phyloP scores from a whole-genome alignment of 73 alveolate species.

The Paramecium caudatum region DNA sequence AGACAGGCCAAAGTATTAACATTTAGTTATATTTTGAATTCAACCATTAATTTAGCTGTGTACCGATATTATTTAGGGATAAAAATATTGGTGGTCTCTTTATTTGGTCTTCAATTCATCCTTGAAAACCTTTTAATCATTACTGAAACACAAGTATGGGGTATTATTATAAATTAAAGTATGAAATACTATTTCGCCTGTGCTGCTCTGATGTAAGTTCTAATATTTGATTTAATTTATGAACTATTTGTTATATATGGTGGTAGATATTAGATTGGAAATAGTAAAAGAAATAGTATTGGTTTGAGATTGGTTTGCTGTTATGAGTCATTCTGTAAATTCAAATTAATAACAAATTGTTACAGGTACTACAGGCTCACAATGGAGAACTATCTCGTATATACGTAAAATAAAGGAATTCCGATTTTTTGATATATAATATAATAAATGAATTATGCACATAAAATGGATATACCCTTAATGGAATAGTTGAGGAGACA shows the following conservation, averaged over 20 bases:
- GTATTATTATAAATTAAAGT: background rate
- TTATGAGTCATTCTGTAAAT: background rate
- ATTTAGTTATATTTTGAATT: background rate
- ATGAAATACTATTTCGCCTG: background rate
- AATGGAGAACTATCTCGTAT: background rate
- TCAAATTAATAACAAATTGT: background rate
- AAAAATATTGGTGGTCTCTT: background rate
- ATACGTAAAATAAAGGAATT: constrained; percentile 2
- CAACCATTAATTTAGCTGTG: background rate
- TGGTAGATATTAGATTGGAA: background rate
- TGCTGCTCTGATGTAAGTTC: background rate
- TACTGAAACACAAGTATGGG: background rate
- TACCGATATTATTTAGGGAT: constrained; percentile 14
- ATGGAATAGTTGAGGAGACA: constrained; percentile 39
- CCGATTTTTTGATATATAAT: background rate
- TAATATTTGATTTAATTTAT: constrained; percentile 1
- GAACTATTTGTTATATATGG: background rate
- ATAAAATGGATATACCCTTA: too few relatives aligned
- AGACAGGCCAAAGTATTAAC: background rate
- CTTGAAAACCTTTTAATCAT: background rate
- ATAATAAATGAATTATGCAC: constrained; percentile 2
- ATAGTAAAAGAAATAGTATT: background rate
- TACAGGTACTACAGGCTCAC: background rate
- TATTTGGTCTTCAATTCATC: background rate
- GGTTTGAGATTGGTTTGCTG: background rate